Evolutionary conservation across 441 rosid species (phyloP).

Genomic region (Daphne laureola): DNA sequence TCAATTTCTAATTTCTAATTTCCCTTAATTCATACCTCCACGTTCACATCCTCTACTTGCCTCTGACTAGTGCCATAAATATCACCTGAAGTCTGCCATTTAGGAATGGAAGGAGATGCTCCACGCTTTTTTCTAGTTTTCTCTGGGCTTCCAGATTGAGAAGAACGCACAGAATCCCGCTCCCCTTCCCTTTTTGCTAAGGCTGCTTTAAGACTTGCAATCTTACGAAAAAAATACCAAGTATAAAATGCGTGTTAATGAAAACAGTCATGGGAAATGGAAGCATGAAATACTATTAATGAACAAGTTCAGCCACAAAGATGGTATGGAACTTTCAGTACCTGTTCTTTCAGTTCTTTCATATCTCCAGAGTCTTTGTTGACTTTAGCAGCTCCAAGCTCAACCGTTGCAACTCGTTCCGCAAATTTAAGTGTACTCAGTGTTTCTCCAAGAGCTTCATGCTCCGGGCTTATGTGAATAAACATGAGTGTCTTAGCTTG

Average conservation of each 20-base stretch:
- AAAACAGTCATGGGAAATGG: slow-evolving; percentile 2
- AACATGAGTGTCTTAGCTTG: slow-evolving; percentile 80
- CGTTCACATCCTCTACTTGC: slow-evolving; percentile 27
- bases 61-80: slow-evolving; percentile 22
- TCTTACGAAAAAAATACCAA: slow-evolving; percentile 26
- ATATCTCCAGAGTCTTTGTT: slow-evolving; percentile 59
- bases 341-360: slow-evolving; percentile 72
- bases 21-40: slow-evolving; percentile 34
- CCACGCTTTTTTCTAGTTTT: slow-evolving; percentile 27
- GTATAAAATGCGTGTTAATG: not conserved
- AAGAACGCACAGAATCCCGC: slow-evolving; percentile 23
- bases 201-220: slow-evolving; percentile 52
- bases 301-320: not conserved
- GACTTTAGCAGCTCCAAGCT: slow-evolving; percentile 67
- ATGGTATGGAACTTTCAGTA: slow-evolving; percentile 9
- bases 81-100: slow-evolving; percentile 30
- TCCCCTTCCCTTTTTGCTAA: slow-evolving; percentile 42
- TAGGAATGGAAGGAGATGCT: slow-evolving; percentile 38
- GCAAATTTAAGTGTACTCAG: slow-evolving; percentile 68
- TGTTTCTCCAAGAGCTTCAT: slow-evolving; percentile 55
- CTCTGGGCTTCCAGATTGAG: slow-evolving; percentile 37
- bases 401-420: slow-evolving; percentile 61
- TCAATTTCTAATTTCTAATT: not conserved
- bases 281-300: not conserved
- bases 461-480: slow-evolving; percentile 61